Evolutionary conservation across 495 filamentous ascomycete genomes (phyloP).

Genomic region (Hypoxylon perforatum): DNA sequence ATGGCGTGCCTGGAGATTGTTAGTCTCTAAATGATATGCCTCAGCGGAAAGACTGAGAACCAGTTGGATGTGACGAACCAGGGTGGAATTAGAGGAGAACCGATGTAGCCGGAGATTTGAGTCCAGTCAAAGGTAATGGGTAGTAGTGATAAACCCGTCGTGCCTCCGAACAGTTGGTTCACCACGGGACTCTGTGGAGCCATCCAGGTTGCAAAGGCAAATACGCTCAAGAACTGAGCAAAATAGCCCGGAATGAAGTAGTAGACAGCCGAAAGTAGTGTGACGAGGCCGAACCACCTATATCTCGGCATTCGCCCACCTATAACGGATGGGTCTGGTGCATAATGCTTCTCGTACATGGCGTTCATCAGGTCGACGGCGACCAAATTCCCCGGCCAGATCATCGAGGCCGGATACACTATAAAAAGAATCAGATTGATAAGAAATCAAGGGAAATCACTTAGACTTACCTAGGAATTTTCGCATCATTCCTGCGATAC

Average conservation of each 20-base stretch:
- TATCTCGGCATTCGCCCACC: slow-evolving; percentile 69
- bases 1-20: slow-evolving; percentile 58
- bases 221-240: slow-evolving; percentile 67
- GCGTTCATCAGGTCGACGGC: slow-evolving; percentile 74
- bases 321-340: slow-evolving; percentile 58
- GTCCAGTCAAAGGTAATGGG: slow-evolving; percentile 77
- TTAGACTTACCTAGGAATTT: slow-evolving; percentile 55
- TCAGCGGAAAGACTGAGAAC: neutral
- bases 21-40: neutral
- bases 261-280: slow-evolving; percentile 62
- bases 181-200: slow-evolving; percentile 70
- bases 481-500: slow-evolving; percentile 74
- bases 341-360: slow-evolving; percentile 70
- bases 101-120: slow-evolving; percentile 67
- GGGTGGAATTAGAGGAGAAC: slow-evolving; percentile 67
- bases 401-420: slow-evolving; percentile 76
- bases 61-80: slow-evolving; percentile 52
- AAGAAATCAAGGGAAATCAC: neutral
- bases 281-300: slow-evolving; percentile 67
- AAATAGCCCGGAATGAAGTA: slow-evolving; percentile 71
- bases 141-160: slow-evolving; percentile 68
- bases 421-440: slow-evolving; percentile 19
- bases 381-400: slow-evolving; percentile 77
- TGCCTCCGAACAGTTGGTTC: slow-evolving; percentile 76
- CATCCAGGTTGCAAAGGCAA: slow-evolving; percentile 72